These are phyloP conservation scores for Amanita jacksonii DNA, from an alignment of 768 basidiomycete genomes.

Conservation along the genomic window DNA sequence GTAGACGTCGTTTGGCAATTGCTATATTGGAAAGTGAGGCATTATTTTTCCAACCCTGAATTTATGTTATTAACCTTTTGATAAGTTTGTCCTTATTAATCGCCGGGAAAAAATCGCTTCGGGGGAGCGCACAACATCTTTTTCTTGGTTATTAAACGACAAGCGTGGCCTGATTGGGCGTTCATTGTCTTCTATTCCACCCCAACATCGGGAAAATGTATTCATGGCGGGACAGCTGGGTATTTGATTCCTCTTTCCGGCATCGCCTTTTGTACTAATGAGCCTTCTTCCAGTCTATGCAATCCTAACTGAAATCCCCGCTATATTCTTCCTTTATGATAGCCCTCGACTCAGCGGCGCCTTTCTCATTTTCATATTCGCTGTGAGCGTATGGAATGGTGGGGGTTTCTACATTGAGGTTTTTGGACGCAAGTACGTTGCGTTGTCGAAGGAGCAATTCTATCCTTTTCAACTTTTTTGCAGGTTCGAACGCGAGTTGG, in stretches of 20 bases:
- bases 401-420: conserved; percentile 96
- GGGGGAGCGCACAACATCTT: conserved; percentile 84
- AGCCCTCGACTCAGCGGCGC: conserved; percentile 67
- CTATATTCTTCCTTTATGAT: conserved; percentile 76
- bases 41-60: neutral
- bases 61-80: conserved; percentile 7
- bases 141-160: conserved; percentile 82
- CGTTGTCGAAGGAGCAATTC: conserved; percentile 1
- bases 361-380: conserved; percentile 75
- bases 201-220: conserved; percentile 50
- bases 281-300: conserved; percentile 52
- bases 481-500: conserved; percentile 90
- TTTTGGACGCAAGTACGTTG: conserved; percentile 85
- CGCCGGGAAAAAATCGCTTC: conserved; percentile 86
- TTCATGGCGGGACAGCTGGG: conserved; percentile 86
- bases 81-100: conserved; percentile 77
- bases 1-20: conserved; percentile 89
- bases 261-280: conserved; percentile 4
- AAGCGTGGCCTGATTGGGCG: conserved; percentile 80
- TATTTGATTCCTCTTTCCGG: conserved; percentile 26
- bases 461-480: conserved; percentile 9
- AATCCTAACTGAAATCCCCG: conserved; percentile 77
- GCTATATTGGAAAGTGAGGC: conserved; percentile 79
- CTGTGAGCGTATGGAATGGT: conserved; percentile 92
- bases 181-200: conserved; percentile 47